phyloP scores from a whole-genome alignment of 2,329 filamentous ascomycete species.

The Exophiala bonariae region DNA sequence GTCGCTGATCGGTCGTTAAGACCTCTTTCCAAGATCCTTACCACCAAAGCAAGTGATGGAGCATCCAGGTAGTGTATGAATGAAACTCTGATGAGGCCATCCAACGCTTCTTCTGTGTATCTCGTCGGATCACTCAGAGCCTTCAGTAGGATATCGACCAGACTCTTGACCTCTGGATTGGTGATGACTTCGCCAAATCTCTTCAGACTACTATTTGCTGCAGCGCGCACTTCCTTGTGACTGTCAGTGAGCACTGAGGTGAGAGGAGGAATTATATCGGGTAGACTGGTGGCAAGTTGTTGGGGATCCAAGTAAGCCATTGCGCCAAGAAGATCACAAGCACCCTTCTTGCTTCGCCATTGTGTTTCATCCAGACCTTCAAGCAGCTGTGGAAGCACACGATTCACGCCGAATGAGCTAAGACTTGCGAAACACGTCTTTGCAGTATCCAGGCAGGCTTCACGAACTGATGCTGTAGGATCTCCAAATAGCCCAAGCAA shows the following conservation, averaged over 20 bases:
- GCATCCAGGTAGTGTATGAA: slow-evolving; percentile 99
- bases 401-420: slow-evolving; percentile 93
- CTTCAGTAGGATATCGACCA: slow-evolving; percentile 89
- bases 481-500: slow-evolving; percentile 88
- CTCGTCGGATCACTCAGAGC: slow-evolving; percentile 96
- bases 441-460: slow-evolving; percentile 86
- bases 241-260: slow-evolving; percentile 94
- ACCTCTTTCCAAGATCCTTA: slow-evolving; percentile 91
- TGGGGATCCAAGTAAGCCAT: slow-evolving; percentile 99
- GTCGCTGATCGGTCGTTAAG: slow-evolving; percentile 88
- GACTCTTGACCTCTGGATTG: slow-evolving; percentile 92
- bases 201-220: slow-evolving; percentile 93
- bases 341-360: slow-evolving; percentile 98
- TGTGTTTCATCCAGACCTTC: slow-evolving; percentile 91
- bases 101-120: slow-evolving; percentile 91
- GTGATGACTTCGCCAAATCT: slow-evolving; percentile 97
- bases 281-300: slow-evolving; percentile 86
- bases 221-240: slow-evolving; percentile 91
- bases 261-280: slow-evolving; percentile 93
- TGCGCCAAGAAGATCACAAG: slow-evolving; percentile 91
- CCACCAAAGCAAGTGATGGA: slow-evolving; percentile 89
- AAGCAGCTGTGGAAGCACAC: slow-evolving; percentile 86
- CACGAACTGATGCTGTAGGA: slow-evolving; percentile 81
- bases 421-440: slow-evolving; percentile 92
- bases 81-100: slow-evolving; percentile 94